Percentiles rank a stretch among this genome's conserved stretches.
These are phyloP conservation scores for Hypoxylon lienhwacheense DNA, from an alignment of 495 filamentous ascomycete genomes.

Conservation along the genomic window DNA sequence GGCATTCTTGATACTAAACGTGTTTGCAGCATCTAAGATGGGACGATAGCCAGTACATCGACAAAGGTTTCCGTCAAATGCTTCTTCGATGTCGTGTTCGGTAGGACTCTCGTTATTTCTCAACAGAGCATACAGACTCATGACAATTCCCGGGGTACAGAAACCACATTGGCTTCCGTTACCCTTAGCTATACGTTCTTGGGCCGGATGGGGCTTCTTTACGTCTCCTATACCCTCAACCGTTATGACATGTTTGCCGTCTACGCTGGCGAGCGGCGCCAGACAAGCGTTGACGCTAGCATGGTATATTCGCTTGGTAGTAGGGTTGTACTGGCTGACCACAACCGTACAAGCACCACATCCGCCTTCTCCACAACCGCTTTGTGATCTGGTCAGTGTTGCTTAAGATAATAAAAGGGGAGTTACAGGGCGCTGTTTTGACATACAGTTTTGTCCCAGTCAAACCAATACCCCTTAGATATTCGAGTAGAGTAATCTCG, in stretches of 20 bases:
- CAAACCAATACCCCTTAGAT: constrained; percentile 84
- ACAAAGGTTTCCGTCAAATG: constrained; percentile 94
- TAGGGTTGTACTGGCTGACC: constrained; percentile 88
- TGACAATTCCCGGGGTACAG: constrained; percentile 96
- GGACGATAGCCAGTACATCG: constrained; percentile 94
- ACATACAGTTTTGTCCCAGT: constrained; percentile 68
- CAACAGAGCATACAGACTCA: constrained; percentile 86
- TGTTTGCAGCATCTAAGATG: constrained; percentile 88
- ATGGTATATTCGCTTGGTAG: constrained; percentile 86
- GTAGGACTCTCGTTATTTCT: constrained; percentile 70
- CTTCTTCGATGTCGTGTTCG: constrained; percentile 80
- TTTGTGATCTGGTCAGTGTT: constrained; percentile 44
- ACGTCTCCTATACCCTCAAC: constrained; percentile 95
- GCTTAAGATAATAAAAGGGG: constrained; percentile 18
- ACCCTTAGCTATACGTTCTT: constrained; percentile 83
- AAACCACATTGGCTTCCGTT: constrained; percentile 76
- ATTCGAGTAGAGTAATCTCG: constrained; percentile 90
- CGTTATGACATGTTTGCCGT: constrained; percentile 98
- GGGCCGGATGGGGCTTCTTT: constrained; percentile 83
- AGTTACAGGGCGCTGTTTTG: constrained; percentile 3
- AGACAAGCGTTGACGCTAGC: constrained; percentile 93
- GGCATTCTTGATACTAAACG: constrained; percentile 58
- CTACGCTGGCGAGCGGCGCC: constrained; percentile 86
- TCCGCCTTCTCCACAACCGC: constrained; percentile 91
- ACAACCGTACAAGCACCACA: constrained; percentile 98